Evolutionary conservation across 225 moss, liverwort and hornwort genomes (phyloP).

Genomic region (Marchantia paleacea): DNA sequence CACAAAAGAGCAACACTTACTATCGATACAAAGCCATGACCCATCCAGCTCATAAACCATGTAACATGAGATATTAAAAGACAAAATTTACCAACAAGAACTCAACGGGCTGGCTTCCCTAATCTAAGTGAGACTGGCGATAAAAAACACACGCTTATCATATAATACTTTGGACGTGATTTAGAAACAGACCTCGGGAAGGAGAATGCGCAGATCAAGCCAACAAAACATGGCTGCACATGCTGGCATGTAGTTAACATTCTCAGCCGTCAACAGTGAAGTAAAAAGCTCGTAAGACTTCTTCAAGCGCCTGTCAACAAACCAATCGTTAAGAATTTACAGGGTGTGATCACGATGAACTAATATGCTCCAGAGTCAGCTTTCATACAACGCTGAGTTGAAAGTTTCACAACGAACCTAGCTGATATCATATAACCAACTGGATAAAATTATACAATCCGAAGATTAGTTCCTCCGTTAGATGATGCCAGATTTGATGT

Average conservation of each 20-base stretch:
- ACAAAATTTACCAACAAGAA: no score
- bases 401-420: no score
- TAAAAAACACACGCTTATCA: not conserved
- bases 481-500: no score
- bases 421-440: no score
- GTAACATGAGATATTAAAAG: no score
- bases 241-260: conserved; percentile 89
- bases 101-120: no score
- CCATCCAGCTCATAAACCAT: no score
- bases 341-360: not conserved
- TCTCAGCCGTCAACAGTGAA: conserved; percentile 60
- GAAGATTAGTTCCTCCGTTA: no score
- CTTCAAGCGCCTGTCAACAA: conserved; percentile 69
- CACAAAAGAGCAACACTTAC: not conserved
- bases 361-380: no score
- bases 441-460: no score
- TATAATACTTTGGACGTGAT: not conserved
- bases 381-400: no score
- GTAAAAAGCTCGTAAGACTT: conserved; percentile 90
- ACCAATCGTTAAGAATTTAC: not conserved
- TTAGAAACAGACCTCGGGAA: conserved; percentile 53
- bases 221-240: conserved; percentile 99
- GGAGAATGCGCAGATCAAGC: conserved; percentile 75
- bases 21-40: not conserved
- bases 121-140: not conserved